Evolutionary conservation across 371 early-diverging fungal species (phyloP), one percentile per base, ranked within the genome.

Genomic region (Apophysomyces ossiformis): DNA sequence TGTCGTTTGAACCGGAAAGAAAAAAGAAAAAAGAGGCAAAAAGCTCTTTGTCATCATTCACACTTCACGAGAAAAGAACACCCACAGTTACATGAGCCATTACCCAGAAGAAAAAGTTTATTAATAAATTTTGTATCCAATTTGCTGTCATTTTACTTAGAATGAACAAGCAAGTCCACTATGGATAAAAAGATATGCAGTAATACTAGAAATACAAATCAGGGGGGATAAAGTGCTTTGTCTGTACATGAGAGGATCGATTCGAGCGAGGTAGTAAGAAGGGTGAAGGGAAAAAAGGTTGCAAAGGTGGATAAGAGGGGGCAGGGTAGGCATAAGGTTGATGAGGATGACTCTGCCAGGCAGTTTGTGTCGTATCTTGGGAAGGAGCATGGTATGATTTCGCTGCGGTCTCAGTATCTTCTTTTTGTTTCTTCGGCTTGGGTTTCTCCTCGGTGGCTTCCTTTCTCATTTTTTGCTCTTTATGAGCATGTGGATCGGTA

Each of bases 211-310:
- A 78, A 45, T 63, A 76, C 39, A 78, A 46, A 61, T 78, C 76
- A 21, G 79, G 79, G 13, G 79, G 79, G 45, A 70, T 73, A 63
- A 76, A 78, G 57, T 60, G 63, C 54, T 43, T 4, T 47, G 11
- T 12, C 12, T 50, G n/a, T n/a, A 8, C 54, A 21, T 50, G 16
- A 21, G 54, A 50, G 9, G 54, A 7, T 32, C 2, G 54, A 21
- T 21, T n/a, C n/a, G 54, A 26, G 5, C 21, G 54, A 36, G 59
- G 8, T 16, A 11, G 9, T 5, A 36, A 45, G 16, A 57, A 16
- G 35, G 36, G 38, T 11, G 7, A 43, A 18, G 57, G 41, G 50
- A 7, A 37, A 59, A 26, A 35, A 26, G 1, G 44, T 45, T 50
- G 43, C 37, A 46, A 44, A 12, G 18, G 18, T 43, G 47, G 32